Evolutionary conservation across 768 basidiomycete species (phyloP), one percentile per base, ranked within the genome.

Genomic region (Agaricus blazei): DNA sequence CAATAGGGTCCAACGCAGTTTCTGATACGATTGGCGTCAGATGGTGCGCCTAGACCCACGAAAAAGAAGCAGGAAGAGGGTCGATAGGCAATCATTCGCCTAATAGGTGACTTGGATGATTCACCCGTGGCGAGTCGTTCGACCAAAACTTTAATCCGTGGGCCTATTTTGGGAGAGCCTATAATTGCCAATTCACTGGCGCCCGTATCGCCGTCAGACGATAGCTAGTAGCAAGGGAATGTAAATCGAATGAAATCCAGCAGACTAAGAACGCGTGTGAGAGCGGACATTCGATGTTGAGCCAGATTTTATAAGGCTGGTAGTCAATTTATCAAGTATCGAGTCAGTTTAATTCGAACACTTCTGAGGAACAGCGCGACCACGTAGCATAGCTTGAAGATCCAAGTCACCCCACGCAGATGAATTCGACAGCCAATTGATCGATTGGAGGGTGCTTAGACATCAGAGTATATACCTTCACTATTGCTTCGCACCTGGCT

Each of bases 71-170:
- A 27, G 40, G 40, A 27, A 43, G 48, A 37, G 46, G 24, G 19
- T 9, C 38, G 19, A 34, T 34, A 56, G 34, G n/a, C 46, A 24
- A 56, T 56, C 54, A 49, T 44, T 49, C 48, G 47, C 48, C 49
- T 50, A 56, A 50, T 49, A 40, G 48, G 34, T n/a, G 31, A n/a
- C 9, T 36, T 34, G 41, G 47, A 55, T 49, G 47, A 49, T 41
- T 49, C 44, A 23, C 47, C 34, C 36, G 41, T 56, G 48, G 54
- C 48, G 54, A 36, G 31, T 56, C 48, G 48, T 49, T 49, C 54
- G 48, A 56, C 34, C 26, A 48, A 48, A 50, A 44, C 48, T 56
- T 44, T 48, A 34, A 50, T 49, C 48, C 14, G 14, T 31, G 42
- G 27, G 51, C 15, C 41, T 42, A 37, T 44, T 49, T 43, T 50